Conservation (phyloP, 1,284 basidiomycete species). For the Vanrija sp. region DNA sequence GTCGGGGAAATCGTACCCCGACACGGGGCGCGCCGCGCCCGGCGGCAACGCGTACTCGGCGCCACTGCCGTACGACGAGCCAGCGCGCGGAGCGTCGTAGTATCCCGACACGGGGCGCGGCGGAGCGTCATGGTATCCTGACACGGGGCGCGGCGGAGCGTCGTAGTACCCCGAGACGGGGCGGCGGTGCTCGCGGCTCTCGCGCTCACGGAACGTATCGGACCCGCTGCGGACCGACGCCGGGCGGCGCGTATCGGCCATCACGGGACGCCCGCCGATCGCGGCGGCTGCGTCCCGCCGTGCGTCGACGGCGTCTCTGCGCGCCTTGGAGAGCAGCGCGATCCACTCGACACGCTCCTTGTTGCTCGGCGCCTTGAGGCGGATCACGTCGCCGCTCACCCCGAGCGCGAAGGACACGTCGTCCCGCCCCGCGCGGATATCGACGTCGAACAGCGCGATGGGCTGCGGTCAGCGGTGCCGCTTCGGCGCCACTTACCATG, state of each 20-base stretch:
- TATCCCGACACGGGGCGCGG: neutral
- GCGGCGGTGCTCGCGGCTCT: neutral
- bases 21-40: neutral
- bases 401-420: conserved; percentile 62
- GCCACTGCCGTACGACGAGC: no score
- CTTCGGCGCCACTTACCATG: conserved; percentile 58
- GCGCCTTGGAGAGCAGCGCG: conserved; percentile 5
- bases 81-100: no score
- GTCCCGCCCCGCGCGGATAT: conserved; percentile 51
- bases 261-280: neutral
- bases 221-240: neutral
- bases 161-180: neutral
- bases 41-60: no score
- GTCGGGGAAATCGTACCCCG: neutral
- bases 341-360: conserved; percentile 28
- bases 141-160: neutral
- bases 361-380: conserved; percentile 12
- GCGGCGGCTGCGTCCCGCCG: neutral
- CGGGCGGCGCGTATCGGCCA: neutral
- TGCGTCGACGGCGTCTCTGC: conserved; percentile 3
- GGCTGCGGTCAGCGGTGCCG: conserved; percentile 55
- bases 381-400: conserved; percentile 4
- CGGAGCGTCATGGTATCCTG: neutral
- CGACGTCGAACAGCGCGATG: conserved; percentile 44
- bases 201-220: neutral